These are phyloP conservation scores for Penicillium olsonii DNA, from an alignment of 2,329 filamentous ascomycete species.

Conservation along the genomic window DNA sequence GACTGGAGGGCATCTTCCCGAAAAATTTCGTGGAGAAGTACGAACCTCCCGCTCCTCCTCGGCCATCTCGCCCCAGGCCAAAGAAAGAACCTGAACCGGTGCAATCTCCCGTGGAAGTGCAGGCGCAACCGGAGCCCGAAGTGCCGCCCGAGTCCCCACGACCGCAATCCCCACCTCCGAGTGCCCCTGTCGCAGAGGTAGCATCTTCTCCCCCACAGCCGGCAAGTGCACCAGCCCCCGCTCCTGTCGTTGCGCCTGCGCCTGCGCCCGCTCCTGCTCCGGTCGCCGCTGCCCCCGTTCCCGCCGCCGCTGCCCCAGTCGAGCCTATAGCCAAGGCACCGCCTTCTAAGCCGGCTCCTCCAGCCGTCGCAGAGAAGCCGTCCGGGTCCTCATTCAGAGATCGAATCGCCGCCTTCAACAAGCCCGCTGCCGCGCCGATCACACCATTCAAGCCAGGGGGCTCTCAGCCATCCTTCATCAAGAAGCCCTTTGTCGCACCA, in stretches of 20 bases:
- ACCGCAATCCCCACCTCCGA: conserved; percentile 26
- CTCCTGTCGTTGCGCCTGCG: not conserved
- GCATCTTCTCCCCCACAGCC: conserved; percentile 29
- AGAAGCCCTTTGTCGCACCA: conserved; percentile 94
- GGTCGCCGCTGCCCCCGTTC: conserved; percentile 31
- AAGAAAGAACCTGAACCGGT: conserved; percentile 61
- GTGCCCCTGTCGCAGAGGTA: conserved; percentile 27
- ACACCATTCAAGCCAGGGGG: conserved; percentile 85
- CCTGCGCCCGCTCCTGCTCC: conserved; percentile 26
- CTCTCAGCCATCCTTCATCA: conserved; percentile 71
- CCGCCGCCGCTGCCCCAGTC: conserved; percentile 30
- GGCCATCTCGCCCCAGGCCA: conserved; percentile 72
- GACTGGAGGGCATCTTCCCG: conserved; percentile 85
- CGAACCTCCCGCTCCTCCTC: conserved; percentile 85
- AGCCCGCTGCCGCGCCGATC: conserved; percentile 77
- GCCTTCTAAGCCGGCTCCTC: conserved; percentile 62
- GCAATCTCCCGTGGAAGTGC: conserved; percentile 26
- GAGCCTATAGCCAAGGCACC: conserved; percentile 41
- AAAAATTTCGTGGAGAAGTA: conserved; percentile 97
- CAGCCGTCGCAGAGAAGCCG: conserved; percentile 70
- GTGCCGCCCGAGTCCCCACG: conserved; percentile 20
- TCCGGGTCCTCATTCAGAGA: conserved; percentile 79
- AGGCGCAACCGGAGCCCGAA: conserved; percentile 36
- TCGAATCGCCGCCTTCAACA: conserved; percentile 96
- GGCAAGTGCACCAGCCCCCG: conserved; percentile 25